Evolutionary conservation across 2,329 filamentous ascomycete species (phyloP), one percentile per base, ranked within the genome.

Genomic region (Diatrype stigma): DNA sequence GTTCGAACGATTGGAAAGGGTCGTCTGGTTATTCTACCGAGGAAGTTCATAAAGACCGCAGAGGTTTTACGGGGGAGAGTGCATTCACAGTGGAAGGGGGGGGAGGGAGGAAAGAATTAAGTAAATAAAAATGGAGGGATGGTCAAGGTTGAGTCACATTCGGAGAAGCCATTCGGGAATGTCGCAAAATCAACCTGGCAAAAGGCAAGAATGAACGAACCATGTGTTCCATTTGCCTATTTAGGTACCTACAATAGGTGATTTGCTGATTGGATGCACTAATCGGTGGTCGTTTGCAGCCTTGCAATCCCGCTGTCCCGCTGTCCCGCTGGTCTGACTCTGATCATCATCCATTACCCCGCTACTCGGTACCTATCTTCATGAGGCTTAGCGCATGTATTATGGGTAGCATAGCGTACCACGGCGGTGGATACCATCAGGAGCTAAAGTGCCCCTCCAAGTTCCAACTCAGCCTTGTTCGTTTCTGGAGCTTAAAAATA

Each of bases 41-140:
- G 52, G 52, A 69, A 66, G 62, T 61, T 64, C 66, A 69, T 69
- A 51, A 65, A 67, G 60, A 47, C 49, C 40, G 48, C 50, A 46
- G 50, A n/a, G 23, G 34, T 26, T 30, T 34, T 28, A 45, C 44
- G 50, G 19, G 23, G 46, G 30, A 42, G 49, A 42, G 46, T 52
- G 50, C 49, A 46, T 30, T n/a, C n/a, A n/a, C n/a, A n/a, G n/a
- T n/a, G n/a, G n/a, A n/a, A n/a, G n/a, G n/a, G n/a, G n/a, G n/a
- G n/a, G n/a, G n/a, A n/a, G 56, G 52, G 50, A 52, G 49, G 60
- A 40, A 51, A 51, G 44, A 46, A 62, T 53, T 49, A 49, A 42
- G 47, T 51, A 56, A 48, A 38, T 42, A 28, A 53, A 11, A 44
- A 44, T 30, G 26, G 26, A 30, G 21, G 21, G 16, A 16, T 44